Evolutionary conservation across 1,284 basidiomycete species (phyloP), one percentile per base, ranked within the genome.

Genomic region (Sutorius eximius): DNA sequence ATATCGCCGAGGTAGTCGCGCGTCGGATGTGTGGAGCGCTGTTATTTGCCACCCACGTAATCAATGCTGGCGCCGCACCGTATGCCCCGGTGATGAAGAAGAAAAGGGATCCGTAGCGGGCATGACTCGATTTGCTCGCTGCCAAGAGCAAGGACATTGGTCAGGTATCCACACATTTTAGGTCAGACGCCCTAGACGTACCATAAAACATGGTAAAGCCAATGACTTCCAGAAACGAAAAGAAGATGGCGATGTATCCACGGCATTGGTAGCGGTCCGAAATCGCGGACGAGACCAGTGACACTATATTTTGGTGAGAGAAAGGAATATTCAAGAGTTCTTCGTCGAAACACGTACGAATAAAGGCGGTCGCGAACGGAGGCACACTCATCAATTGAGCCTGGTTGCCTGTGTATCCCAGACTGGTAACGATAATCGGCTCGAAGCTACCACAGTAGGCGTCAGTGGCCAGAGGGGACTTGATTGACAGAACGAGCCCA

Each of bases 11-110:
- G 9, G 77, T 74, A 0, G 80, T 80, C 5, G 82, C 82, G 11
- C 82, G 76, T 38, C 81, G 72, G 43, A 75, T 74, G 59, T 83
- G 79, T 0, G 82, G 82, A 0, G 79, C 73, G 18, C 80, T 75
- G 66, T 86, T 87, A 65, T 85, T 85, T n/a, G 83, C 73, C 44
- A 71, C 61, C 82, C 82, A 84, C 0, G 82, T 76, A 1, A 69
- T 69, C n/a, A 79, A 49, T 3, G 78, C 69, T 1, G 82, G 77
- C 0, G 76, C 74, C 5, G 69, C 56, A 13, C 73, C 66, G 64
- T 78, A 80, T 15, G 71, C 67, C 15, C 82, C 82, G 0, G 77
- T 57, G 27, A 82, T 71, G 6, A 75, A 75, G 51, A 82, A 70
- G 70, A 81, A 83, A 0, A 84, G 71, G 9, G 77, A 79, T 6